These are phyloP conservation scores for Diplocarpon mali DNA, from an alignment of 2,329 filamentous ascomycete species.

Conservation along the genomic window DNA sequence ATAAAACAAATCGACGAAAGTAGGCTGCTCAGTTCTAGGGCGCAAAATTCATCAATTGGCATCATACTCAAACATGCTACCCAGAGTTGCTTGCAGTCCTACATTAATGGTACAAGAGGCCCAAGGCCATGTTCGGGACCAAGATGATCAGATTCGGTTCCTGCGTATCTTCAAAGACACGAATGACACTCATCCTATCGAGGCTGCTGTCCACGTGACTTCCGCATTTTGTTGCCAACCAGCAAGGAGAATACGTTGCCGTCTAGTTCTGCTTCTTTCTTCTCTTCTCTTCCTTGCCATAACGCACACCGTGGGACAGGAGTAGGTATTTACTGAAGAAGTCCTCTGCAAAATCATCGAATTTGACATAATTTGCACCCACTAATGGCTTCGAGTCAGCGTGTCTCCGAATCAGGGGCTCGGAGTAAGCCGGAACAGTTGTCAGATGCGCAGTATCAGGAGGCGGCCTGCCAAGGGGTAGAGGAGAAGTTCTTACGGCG, in stretches of 20 bases:
- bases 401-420: neutral
- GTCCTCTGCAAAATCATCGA: slow-evolving; percentile 42
- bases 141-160: no score
- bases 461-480: neutral
- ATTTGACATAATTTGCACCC: slow-evolving; percentile 50
- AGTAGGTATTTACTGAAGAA: slow-evolving; percentile 38
- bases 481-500: slow-evolving; percentile 26
- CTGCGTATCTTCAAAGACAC: no score
- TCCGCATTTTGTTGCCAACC: neutral
- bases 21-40: no score
- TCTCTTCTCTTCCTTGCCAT: slow-evolving; percentile 23
- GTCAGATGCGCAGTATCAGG: neutral
- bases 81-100: no score
- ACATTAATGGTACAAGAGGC: no score
- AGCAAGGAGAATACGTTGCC: neutral
- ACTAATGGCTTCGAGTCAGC: slow-evolving; percentile 26
- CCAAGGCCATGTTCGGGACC: no score
- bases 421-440: neutral
- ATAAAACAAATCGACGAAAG: neutral
- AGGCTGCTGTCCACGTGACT: no score
- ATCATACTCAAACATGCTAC: no score
- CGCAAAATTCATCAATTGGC: no score
- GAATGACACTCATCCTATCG: no score
- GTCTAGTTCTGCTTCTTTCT: slow-evolving; percentile 15
- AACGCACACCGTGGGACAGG: slow-evolving; percentile 34